Percentiles rank a stretch among this genome's conserved stretches.
Conservation (phyloP, 1,139 yeast species). For the Diutina pseudorugosa region DNA sequence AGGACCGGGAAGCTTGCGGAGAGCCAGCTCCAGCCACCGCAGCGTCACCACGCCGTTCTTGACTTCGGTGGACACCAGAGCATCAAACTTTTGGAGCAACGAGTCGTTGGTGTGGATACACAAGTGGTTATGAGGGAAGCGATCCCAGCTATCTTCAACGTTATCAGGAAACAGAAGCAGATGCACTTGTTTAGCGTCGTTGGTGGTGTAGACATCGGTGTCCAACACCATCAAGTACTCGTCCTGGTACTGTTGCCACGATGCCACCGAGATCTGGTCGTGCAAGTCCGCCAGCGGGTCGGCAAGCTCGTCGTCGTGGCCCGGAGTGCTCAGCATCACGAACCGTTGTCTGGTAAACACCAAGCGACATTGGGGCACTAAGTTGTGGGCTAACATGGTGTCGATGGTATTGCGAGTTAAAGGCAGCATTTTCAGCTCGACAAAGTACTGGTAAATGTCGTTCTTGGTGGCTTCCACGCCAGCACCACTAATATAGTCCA, state of each 20-base stretch:
- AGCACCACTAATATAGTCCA: slow-evolving; percentile 9
- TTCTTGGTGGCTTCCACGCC: slow-evolving; percentile 9
- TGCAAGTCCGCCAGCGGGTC: slow-evolving; percentile 4
- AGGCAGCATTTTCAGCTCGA: slow-evolving; percentile 14
- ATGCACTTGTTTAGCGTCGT: slow-evolving; percentile 7
- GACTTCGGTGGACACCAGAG: slow-evolving; percentile 19
- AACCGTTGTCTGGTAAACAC: slow-evolving; percentile 39
- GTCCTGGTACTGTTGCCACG: slow-evolving; percentile 15
- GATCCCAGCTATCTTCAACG: slow-evolving; percentile 13
- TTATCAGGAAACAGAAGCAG: neutral
- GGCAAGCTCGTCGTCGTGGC: slow-evolving; percentile 9
- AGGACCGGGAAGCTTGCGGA: slow-evolving; percentile 23
- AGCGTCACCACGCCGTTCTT: slow-evolving; percentile 15
- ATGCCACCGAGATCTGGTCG: slow-evolving; percentile 3
- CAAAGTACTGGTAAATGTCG: slow-evolving; percentile 7
- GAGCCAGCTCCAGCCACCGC: slow-evolving; percentile 13
- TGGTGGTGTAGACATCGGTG: slow-evolving; percentile 25
- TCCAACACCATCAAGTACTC: slow-evolving; percentile 26
- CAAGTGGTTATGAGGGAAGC: slow-evolving; percentile 26
- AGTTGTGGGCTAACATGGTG: slow-evolving; percentile 32
- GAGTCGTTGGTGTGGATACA: slow-evolving; percentile 29
- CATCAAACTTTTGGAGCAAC: slow-evolving; percentile 23
- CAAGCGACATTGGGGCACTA: slow-evolving; percentile 36
- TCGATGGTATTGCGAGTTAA: slow-evolving; percentile 12
- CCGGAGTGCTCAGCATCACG: slow-evolving; percentile 15